These are phyloP conservation scores for Metarhizium album DNA, from an alignment of 2,329 filamentous ascomycete species.

Conservation along the genomic window DNA sequence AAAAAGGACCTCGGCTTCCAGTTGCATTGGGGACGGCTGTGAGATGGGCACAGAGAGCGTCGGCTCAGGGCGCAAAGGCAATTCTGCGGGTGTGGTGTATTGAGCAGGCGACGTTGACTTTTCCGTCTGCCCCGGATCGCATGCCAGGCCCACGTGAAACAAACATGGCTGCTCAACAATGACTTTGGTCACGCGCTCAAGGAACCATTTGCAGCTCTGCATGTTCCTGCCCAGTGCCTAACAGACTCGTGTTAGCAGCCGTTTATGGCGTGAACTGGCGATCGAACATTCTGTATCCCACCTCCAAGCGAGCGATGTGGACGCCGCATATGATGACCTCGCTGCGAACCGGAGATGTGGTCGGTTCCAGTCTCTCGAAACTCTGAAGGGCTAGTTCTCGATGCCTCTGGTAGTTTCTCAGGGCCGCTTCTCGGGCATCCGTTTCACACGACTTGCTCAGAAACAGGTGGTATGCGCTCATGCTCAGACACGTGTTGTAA, in stretches of 20 bases:
- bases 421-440: neutral
- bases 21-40: neutral
- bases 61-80: neutral
- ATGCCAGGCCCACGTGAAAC: neutral
- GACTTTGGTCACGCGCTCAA: neutral
- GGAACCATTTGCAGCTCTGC: neutral
- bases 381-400: neutral
- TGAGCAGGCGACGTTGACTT: neutral
- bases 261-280: neutral
- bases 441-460: neutral
- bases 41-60: neutral
- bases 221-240: neutral
- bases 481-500: conserved; percentile 1
- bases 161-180: neutral
- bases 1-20: neutral
- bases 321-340: neutral
- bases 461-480: neutral
- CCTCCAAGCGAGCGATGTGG: neutral
- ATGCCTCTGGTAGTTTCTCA: neutral
- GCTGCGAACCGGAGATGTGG: neutral
- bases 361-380: neutral
- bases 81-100: neutral
- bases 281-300: neutral
- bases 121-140: neutral
- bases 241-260: neutral